These are phyloP conservation scores for Fusarium succisae DNA, from an alignment of 2,329 filamentous ascomycete species.

Conservation along the genomic window DNA sequence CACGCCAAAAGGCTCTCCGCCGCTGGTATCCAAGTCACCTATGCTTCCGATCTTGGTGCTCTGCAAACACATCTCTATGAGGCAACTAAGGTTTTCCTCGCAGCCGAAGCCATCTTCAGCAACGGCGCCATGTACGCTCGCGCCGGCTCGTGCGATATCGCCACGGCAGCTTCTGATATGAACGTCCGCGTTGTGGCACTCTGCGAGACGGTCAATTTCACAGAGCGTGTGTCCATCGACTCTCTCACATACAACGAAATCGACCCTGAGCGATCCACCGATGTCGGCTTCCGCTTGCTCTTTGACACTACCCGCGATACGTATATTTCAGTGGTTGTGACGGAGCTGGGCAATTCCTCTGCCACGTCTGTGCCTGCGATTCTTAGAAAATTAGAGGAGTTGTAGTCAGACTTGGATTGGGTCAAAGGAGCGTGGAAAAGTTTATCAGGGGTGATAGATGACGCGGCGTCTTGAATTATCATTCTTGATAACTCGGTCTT, in stretches of 20 bases:
- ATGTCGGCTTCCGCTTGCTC: constrained; percentile 70
- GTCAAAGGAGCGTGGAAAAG: constrained; percentile 24
- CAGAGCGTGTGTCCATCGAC: constrained; percentile 83
- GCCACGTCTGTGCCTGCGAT: constrained; percentile 82
- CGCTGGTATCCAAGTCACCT: constrained; percentile 79
- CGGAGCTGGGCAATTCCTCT: constrained; percentile 87
- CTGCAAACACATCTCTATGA: constrained; percentile 76
- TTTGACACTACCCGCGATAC: constrained; percentile 92
- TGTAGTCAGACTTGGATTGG: constrained; percentile 47
- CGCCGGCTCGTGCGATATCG: constrained; percentile 86
- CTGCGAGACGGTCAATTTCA: constrained; percentile 96
- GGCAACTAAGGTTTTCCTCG: constrained; percentile 81
- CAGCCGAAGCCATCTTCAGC: constrained; percentile 93
- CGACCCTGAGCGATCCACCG: constrained; percentile 73
- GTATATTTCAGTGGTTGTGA: constrained; percentile 88
- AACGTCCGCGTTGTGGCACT: constrained; percentile 87
- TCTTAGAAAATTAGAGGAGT: constrained; percentile 66
- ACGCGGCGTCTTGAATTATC: constrained; percentile 19
- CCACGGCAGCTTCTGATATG: constrained; percentile 80
- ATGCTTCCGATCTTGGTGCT: constrained; percentile 79
- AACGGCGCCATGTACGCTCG: constrained; percentile 92
- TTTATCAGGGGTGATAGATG: constrained; percentile 22
- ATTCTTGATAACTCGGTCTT: not conserved
- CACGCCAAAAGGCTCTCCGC: constrained; percentile 75
- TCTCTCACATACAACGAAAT: constrained; percentile 96